Conservation (phyloP, 2,329 filamentous ascomycete species). For the Pyrenophora teres region DNA sequence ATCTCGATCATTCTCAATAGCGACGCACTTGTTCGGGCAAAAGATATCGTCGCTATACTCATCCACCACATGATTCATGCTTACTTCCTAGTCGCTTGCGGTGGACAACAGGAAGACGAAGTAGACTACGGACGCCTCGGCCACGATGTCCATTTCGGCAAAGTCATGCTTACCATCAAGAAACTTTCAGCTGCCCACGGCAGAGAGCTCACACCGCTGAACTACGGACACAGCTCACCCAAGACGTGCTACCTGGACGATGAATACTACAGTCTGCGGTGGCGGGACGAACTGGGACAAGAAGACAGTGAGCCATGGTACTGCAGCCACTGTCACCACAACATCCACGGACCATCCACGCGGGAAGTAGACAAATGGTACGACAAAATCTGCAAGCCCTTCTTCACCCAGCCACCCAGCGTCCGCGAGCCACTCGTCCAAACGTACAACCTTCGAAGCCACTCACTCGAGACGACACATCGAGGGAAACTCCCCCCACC, state of each 20-base stretch:
- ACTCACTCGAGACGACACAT: constrained; percentile 35
- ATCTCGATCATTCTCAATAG: constrained; percentile 47
- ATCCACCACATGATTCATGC: constrained; percentile 55
- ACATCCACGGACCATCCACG: constrained; percentile 20
- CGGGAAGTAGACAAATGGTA: constrained; percentile 42
- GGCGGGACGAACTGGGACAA: background rate
- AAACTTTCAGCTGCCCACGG: constrained; percentile 36
- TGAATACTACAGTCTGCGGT: constrained; percentile 13
- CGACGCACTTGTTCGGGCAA: constrained; percentile 28
- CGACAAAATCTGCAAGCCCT: constrained; percentile 37
- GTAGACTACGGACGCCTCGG: constrained; percentile 43
- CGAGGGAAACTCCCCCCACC: constrained; percentile 38
- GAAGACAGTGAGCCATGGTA: constrained; percentile 28
- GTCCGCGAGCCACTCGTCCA: constrained; percentile 29
- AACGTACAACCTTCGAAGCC: constrained; percentile 34
- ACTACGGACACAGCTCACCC: constrained; percentile 37
- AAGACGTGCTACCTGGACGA: constrained; percentile 12
- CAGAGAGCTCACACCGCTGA: constrained; percentile 35
- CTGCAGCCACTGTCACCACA: constrained; percentile 29
- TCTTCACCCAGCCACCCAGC: constrained; percentile 27
- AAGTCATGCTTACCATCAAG: constrained; percentile 47
- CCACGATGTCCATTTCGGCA: constrained; percentile 49
- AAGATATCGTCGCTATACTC: constrained; percentile 44
- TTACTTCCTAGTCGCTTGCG: constrained; percentile 51
- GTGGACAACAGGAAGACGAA: constrained; percentile 39